Evolutionary conservation across 108 stramenopile genomes (phyloP).

Genomic region (Nitzschia sp.): DNA sequence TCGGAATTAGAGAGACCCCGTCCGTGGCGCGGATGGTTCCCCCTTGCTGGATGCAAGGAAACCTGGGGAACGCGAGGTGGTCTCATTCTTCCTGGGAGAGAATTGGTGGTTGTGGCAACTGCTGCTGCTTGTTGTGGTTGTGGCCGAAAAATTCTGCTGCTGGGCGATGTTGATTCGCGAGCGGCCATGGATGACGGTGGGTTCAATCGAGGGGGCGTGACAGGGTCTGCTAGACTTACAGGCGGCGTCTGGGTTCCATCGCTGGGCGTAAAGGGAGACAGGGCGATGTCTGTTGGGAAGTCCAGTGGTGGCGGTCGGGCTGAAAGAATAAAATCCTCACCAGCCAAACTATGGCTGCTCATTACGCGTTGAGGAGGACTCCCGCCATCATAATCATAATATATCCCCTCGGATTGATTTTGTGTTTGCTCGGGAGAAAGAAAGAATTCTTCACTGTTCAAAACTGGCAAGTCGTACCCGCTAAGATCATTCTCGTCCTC

Average conservation of each 20-base stretch:
- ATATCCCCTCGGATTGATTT: neutral
- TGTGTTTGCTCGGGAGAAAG: slow-evolving; percentile 14
- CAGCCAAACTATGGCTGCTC: slow-evolving; percentile 22
- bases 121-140: neutral
- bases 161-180: neutral
- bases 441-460: neutral
- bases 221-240: neutral
- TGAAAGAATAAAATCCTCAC: slow-evolving; percentile 18
- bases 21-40: neutral
- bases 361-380: slow-evolving; percentile 1
- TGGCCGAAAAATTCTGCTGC: neutral
- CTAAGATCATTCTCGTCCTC: too few relatives aligned
- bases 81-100: slow-evolving; percentile 7
- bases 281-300: neutral
- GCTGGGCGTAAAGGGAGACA: slow-evolving; percentile 22
- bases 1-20: slow-evolving; percentile 1
- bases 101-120: too few relatives aligned
- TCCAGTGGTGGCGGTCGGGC: slow-evolving; percentile 1
- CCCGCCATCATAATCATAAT: too few relatives aligned
- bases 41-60: neutral
- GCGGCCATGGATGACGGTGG: neutral
- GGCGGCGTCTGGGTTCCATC: slow-evolving; percentile 15
- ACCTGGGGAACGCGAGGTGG: slow-evolving; percentile 9
- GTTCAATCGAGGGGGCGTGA: neutral
- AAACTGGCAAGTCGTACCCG: neutral